Conservation (phyloP, 345 rosid genomes). For the Salix dunnii region DNA sequence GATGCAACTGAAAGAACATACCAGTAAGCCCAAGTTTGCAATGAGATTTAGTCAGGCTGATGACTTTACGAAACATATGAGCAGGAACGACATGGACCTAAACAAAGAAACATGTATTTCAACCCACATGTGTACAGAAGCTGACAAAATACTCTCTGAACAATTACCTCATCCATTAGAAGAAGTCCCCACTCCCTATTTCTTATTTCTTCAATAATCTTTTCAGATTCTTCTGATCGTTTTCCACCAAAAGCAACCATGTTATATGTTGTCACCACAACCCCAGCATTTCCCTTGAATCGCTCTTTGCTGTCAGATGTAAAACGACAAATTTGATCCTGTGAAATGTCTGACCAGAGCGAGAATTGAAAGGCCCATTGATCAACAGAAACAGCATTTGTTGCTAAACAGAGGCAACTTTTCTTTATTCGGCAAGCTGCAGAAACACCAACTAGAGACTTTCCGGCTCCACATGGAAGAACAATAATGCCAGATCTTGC, state of each 20-base stretch:
- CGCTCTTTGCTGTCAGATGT: conserved; percentile 98
- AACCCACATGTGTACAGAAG: neutral
- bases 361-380: conserved; percentile 96
- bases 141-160: neutral
- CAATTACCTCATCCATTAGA: conserved; percentile 90
- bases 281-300: conserved; percentile 95
- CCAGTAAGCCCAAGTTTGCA: conserved; percentile 99
- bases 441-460: conserved; percentile 93
- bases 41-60: conserved; percentile 94
- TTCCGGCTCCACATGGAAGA: conserved; percentile 98
- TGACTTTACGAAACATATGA: conserved; percentile 97
- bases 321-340: conserved; percentile 87
- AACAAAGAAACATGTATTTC: neutral
- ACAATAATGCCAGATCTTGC: conserved; percentile 98
- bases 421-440: conserved; percentile 88
- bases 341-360: conserved; percentile 87
- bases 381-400: conserved; percentile 97
- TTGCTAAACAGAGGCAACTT: conserved; percentile 96
- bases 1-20: conserved; percentile 23
- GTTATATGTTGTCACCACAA: conserved; percentile 92
- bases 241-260: conserved; percentile 99
- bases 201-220: conserved; percentile 92
- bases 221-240: conserved; percentile 93
- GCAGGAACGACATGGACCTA: conserved; percentile 99
- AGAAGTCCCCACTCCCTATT: conserved; percentile 98